Base-by-base conservation (phyloP, 257 asterid genomes). In the Rubia yunnanensis region DNA sequence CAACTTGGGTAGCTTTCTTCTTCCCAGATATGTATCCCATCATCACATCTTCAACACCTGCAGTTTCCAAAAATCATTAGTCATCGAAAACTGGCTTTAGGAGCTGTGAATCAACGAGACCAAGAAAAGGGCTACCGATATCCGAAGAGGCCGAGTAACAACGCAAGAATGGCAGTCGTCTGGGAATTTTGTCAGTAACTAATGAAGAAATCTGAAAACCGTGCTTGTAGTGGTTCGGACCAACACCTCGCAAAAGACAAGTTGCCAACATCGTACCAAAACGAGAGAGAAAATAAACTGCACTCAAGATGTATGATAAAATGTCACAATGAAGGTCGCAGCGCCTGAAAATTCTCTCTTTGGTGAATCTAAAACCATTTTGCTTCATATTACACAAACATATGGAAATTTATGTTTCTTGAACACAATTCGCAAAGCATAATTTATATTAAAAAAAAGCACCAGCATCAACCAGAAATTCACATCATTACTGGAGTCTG, bases 1-100 rank as follows among this genome's bases (percentile, higher is more conserved):
- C 99, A 69, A 92, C 86, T 77, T 89, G 82, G 20, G 98, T 92
- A 30, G 94, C 88, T 77, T 84, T 92, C 75, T 72, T 89, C 80
- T 76, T 84, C 54, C 98, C 98, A 27, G 81, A 76, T 17, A 89
- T 41, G 75, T 87, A 92, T 60, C 89, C 97, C 64, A 82, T 75
- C 85, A 85, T 74, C 55, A 75, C 84, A 67, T 79, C 87, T 64
- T 92, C 97, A 56, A 81, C 58, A 58, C 91, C 95, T 86, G n/a
- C 67, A 24, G 0, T 27, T 15, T 31, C 26, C 20, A 1, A 44
- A 44, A 44, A 44, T 57, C 13, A 15, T 49, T 14, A 63, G 49
- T 52, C 49, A 60, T 31, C 30, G 6, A 15, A 24, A 57, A 27
- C 13, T 28, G 18, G 34, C 34, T 28, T 28, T 30, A 2, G 5